Base-by-base conservation (phyloP, 305 asterid genomes). In the Solanum chacoense region DNA sequence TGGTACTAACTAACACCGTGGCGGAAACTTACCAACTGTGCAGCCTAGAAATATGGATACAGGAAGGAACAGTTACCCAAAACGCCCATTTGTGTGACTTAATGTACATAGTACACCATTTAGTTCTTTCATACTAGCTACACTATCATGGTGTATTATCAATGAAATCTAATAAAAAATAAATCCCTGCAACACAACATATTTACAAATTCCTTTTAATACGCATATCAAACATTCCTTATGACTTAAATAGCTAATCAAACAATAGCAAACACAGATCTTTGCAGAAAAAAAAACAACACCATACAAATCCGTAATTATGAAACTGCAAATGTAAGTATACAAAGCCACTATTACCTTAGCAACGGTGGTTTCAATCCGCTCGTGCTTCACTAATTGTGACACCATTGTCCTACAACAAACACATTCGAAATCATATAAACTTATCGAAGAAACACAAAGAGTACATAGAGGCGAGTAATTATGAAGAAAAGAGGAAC, bases 341-440 rank as follows among this genome's bases (percentile, higher is more conserved):
- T 20, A 40, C 4, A 38, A 40, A 26, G 38, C 10, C 8, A 1
- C 20, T 26, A 35, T 80, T 88, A 97, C 99, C 97, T 96, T 97
- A 8, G 99, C 95, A 85, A 96, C 94, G 31, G 98, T 97, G 85
- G 99, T 97, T 91, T 97, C 99, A 81, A 96, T 96, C 12, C 98
- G 95, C 91, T 97, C 99, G 86, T 97, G 99, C 94, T 96, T 93
- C 91, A 97, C 98, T 79, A 97, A 91, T 90, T 97, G 99, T 42
- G 99, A 97, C 13, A 95, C 99, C 99, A 96, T 91, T 88, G 98
- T 96, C 94, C 99, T 96, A 78, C 86, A 55, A 84, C 29, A 79
- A 42, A 65, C 77, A 5, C 74, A 24, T 69, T 26, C 74, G 8
- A 69, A 69, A 69, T 69, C 74, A 69, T 10, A 45, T 18, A 55